Conservation (phyloP, 2,329 filamentous ascomycete genomes). For the Colletotrichum liaoningense region DNA sequence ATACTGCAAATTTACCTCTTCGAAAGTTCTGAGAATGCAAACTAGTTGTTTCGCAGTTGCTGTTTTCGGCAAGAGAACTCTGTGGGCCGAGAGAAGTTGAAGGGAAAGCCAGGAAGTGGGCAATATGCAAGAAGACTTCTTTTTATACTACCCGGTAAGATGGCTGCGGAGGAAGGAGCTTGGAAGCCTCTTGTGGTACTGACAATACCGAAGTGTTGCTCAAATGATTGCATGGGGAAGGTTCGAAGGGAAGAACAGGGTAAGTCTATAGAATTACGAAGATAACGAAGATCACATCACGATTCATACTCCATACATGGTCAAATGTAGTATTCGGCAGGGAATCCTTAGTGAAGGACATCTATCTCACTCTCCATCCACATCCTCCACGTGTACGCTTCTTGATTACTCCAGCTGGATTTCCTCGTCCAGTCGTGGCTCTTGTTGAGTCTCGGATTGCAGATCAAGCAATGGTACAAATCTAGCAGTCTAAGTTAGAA, state of each 20-base stretch:
- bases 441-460: background rate
- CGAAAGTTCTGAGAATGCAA: background rate
- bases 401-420: no score
- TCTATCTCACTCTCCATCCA: background rate
- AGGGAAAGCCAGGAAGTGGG: no score
- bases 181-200: no score
- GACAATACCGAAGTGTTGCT: no score
- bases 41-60: background rate
- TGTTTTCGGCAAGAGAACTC: background rate
- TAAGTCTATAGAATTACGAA: no score
- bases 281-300: accelerated
- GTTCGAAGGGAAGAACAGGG: no score
- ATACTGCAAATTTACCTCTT: background rate
- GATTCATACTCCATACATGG: background rate
- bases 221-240: accelerated
- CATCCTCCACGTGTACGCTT: accelerated
- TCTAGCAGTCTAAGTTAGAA: background rate
- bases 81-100: background rate
- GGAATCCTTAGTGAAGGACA: accelerated
- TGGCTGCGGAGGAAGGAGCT: no score
- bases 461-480: background rate
- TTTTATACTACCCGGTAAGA: no score
- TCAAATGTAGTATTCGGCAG: background rate
- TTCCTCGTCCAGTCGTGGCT: background rate
- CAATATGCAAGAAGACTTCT: no score